These are phyloP conservation scores for Gossypium laxum DNA, from an alignment of 441 rosid genomes.

Conservation along the genomic window DNA sequence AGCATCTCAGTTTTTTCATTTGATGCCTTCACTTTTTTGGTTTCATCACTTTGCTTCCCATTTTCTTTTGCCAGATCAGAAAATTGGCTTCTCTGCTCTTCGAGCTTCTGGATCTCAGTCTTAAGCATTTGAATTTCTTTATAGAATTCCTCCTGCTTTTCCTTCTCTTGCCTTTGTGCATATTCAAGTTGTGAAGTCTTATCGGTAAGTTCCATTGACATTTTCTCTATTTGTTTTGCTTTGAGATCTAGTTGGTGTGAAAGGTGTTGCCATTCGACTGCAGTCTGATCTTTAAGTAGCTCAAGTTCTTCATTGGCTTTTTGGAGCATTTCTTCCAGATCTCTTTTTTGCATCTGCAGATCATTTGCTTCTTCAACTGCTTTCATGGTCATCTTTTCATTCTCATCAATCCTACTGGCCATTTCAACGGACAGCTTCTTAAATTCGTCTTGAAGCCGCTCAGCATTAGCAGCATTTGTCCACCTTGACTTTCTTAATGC, in stretches of 20 bases:
- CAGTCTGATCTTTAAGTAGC: slow-evolving; percentile 28
- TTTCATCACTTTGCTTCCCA: slow-evolving; percentile 29
- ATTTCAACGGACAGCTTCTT: slow-evolving; percentile 52
- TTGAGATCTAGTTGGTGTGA: slow-evolving; percentile 22
- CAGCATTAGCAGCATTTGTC: slow-evolving; percentile 52
- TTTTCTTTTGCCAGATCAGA: slow-evolving; percentile 19
- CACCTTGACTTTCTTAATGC: slow-evolving; percentile 43
- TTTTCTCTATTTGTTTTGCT: slow-evolving; percentile 20
- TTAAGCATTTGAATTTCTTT: slow-evolving; percentile 33
- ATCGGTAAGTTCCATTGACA: slow-evolving; percentile 21
- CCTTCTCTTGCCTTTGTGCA: slow-evolving; percentile 17
- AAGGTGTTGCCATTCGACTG: slow-evolving; percentile 33
- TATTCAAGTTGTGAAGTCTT: slow-evolving; percentile 23
- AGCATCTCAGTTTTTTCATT: slow-evolving; percentile 36
- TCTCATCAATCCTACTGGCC: slow-evolving; percentile 46
- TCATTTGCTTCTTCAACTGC: slow-evolving; percentile 45
- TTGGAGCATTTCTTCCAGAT: slow-evolving; percentile 44
- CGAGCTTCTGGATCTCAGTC: slow-evolving; percentile 29
- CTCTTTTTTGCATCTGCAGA: slow-evolving; percentile 32
- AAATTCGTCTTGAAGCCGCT: slow-evolving; percentile 59
- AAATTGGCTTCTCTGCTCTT: slow-evolving; percentile 19
- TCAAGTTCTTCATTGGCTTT: slow-evolving; percentile 32
- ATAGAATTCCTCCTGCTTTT: slow-evolving; percentile 30
- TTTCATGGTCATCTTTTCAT: slow-evolving; percentile 33
- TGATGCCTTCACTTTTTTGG: slow-evolving; percentile 24